Base-by-base conservation (phyloP, 176 grass and related monocot species). In the Aechmea fasciata region DNA sequence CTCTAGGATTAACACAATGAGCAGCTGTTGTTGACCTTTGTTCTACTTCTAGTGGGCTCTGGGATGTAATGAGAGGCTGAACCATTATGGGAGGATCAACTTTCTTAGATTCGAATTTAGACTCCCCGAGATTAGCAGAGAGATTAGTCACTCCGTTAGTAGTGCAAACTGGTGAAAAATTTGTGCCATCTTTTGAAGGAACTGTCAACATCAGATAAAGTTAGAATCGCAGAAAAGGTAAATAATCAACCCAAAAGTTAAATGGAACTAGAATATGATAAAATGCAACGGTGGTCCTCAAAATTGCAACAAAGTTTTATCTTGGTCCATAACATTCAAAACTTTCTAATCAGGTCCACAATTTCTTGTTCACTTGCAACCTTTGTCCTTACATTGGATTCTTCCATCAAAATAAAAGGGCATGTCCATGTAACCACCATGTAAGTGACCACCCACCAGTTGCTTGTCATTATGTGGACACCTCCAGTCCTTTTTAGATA, bases 11-110 rank as follows among this genome's bases (percentile, higher is more conserved):
- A 23, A 10, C 9, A n/a, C 9, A 22, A 54, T 49, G 50, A 57
- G 66, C 1, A 33, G 28, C 49, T 68, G 52, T 18, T 71, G 1
- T 22, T 52, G 67, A 3, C 52, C 69, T 65, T 53, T 24, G 57
- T 49, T 87, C 73, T 70, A 11, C 59, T 80, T 66, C 47, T 57
- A 28, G 48, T 72, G 61, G 3, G 13, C 49, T 71, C 11, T 24
- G 12, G 48, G 47, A 66, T 70, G 5, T 57, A 18, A 22, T 66
- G 11, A 53, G 65, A 62, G 55, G 18, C 66, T 71, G 47, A 78
- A 82, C 71, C 25, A 49, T 17, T 17, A 14, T 17, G 15, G 54
- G 54, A 59, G n/a, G 54, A 17, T 59, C 54, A 59, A 59, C 54
- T 12, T 7, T 20, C 54, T 59, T 10, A 59, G 54, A 9, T n/a